phyloP scores from a whole-genome alignment of 2,329 filamentous ascomycete species.

The Ophiostoma sp. region DNA sequence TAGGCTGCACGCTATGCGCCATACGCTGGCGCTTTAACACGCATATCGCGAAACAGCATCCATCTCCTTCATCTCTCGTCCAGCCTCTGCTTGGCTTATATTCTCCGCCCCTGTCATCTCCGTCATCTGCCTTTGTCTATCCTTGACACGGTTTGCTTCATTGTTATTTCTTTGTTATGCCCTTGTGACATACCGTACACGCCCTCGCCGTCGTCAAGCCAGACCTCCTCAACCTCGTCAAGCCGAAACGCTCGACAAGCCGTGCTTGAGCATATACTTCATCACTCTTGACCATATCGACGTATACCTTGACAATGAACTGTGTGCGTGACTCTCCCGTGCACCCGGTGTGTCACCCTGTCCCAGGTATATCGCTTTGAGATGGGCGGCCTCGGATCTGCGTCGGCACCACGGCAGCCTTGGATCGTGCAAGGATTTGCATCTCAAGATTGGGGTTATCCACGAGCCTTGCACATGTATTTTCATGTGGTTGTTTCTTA shows the following conservation, averaged over 20 bases:
- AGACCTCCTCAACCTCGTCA: neutral
- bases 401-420: neutral
- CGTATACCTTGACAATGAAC: too few relatives aligned
- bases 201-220: neutral
- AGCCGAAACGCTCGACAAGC: neutral
- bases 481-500: neutral
- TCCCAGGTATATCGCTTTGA: neutral
- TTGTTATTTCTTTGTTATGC: neutral
- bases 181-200: neutral
- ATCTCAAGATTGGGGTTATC: neutral
- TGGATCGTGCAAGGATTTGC: neutral
- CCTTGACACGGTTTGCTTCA: neutral
- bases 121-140: neutral
- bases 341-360: neutral
- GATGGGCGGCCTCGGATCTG: neutral
- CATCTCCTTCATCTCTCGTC: neutral
- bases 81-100: neutral
- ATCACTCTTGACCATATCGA: neutral
- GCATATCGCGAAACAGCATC: slow-evolving; percentile 20
- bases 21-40: slow-evolving; percentile 14
- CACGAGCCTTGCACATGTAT: neutral
- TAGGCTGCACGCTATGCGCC: neutral
- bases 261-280: neutral
- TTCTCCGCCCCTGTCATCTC: neutral
- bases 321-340: neutral